Conservation (phyloP, 306 rosid genomes). For the Trichosanthes truncata region DNA sequence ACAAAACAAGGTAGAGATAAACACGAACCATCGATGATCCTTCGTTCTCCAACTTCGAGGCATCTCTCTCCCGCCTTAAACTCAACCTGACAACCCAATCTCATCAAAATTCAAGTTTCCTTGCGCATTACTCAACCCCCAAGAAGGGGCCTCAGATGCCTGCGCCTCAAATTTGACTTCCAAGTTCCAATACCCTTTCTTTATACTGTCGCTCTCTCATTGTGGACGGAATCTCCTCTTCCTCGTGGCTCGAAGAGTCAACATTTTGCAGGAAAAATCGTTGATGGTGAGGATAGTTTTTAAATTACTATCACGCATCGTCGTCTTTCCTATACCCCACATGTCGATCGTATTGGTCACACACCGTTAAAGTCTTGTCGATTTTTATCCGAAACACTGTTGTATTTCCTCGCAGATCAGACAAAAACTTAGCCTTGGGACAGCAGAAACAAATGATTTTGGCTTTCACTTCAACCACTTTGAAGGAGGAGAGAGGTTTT, state of each 20-base stretch:
- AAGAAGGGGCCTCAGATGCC: neutral
- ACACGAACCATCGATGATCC: neutral
- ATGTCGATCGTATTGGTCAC: neutral
- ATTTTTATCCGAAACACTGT: neutral
- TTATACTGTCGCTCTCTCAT: neutral
- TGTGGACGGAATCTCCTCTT: neutral
- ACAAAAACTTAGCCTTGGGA: neutral
- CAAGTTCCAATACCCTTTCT: neutral
- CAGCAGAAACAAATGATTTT: neutral
- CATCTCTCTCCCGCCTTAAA: neutral
- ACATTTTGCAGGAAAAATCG: neutral
- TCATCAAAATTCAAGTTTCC: neutral
- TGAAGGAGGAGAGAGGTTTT: neutral
- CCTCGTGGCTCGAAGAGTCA: neutral
- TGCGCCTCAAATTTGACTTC: neutral
- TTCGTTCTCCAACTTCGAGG: neutral
- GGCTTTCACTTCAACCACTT: neutral
- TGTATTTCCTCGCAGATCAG: neutral
- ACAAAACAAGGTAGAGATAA: neutral
- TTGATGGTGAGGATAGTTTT: neutral
- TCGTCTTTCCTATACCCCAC: neutral
- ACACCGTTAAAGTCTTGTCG: neutral
- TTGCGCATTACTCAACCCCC: neutral
- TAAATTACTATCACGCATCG: neutral
- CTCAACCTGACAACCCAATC: neutral